Base-by-base conservation (phyloP, 1,284 basidiomycete species). In the Cryptococcus sp. region DNA sequence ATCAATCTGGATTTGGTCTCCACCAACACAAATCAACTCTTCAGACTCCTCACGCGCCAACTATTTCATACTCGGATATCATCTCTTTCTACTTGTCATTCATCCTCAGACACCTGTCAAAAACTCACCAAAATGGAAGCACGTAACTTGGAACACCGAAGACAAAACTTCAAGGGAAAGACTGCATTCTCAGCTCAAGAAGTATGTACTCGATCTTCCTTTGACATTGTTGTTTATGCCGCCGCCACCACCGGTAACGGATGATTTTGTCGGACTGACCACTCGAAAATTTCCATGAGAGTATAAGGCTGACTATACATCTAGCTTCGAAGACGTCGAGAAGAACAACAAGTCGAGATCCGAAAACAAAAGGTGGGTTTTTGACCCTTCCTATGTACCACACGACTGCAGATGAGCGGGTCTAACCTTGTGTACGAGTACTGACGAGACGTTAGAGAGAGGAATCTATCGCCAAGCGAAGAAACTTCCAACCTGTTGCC, bases 291-390 rank as follows among this genome's bases (percentile, higher is more conserved):
- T 23, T 23, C 23, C 23, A 23, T 23, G 23, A 23, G 23, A 23
- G 23, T 2, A 23, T 23, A 23, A 23, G 23, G n/a, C 38, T 41
- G 11, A 30, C 8, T n/a, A 13, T 4, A 64, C 65, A 7, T 36
- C 43, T 58, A 77, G 78, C 87, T 96, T 67, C 85, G 94, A 72
- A 87, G 92, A 78, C 86, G 93, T 76, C 86, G 93, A 61, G 93
- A 97, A 77, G 93, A 97, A 76, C 90, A 94, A 75, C 92, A 96
- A 73, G 93, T 97, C 57, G 94, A 97, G 82, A 96, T 97, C 81
- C 84, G 93, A 73, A 84, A 90, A 72, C 90, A 93, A 80, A 96
- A 96, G 71, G 76, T 78, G 32, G 50, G 72, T 68, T n/a, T 7
- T 23, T 23, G 11, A 47, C 31, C 34, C 43, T 14, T 38, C 8